Base-by-base conservation (phyloP, 805 yeast genomes). In the Metschnikowia cubensis region DNA sequence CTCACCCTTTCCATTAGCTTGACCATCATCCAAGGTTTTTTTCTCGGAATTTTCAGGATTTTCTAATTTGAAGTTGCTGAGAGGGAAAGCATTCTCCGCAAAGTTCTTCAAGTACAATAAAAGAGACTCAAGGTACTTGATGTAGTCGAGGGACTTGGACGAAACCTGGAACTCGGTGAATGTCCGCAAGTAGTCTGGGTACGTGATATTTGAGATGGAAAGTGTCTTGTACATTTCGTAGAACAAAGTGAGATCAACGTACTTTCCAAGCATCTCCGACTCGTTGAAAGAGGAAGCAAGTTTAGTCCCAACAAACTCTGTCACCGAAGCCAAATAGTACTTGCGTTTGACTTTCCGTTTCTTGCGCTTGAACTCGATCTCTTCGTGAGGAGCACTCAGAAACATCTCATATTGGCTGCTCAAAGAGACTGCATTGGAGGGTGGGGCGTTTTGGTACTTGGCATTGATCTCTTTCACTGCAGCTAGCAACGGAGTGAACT, bases 201-300 rank as follows among this genome's bases (percentile, higher is more conserved):
- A 84, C 10, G 75, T 66, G 1, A 67, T 54, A 18, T 62, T 60
- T 37, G 62, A 39, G 10, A 49, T 44, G 8, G 51, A 54, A 3
- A 58, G 36, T 6, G 81, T 75, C 35, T 83, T 62, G 81, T 84
- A 86, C 31, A 58, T 56, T 31, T 77, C 79, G 64, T 83, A 85
- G 43, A 75, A 69, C 4, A 61, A 61, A 3, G 71, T 61, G 47
- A 89, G 68, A 53, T 89, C 92, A 17, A 90, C 55, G 54, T 64
- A 80, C 53, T 76, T 77, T 0, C 96, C 96, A 59, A 75, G 78
- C 33, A 67, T 65, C 62, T 90, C 96, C 31, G 76, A 81, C 3
- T 77, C 74, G 0, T 81, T 69, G 61, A 87, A 89, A 5, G 80
- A 44, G 0, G 59, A 47, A 15, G 80, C 77, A 3, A 87, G 54